Evolutionary conservation across 805 yeast species (phyloP), one percentile per base, ranked within the genome.

Genomic region (Hanseniaspora opuntiae): DNA sequence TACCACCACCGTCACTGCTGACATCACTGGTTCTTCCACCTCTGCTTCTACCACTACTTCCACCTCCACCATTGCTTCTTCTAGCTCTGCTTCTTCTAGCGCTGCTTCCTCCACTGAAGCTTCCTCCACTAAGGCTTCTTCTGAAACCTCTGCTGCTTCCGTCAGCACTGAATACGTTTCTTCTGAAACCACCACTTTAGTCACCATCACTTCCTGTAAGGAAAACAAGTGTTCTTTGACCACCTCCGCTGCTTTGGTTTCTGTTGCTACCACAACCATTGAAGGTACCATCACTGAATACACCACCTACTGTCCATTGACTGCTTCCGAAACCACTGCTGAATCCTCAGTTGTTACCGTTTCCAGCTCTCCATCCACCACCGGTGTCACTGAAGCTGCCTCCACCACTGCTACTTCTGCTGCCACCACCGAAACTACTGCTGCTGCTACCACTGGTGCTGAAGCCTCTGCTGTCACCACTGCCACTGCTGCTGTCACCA

Each of bases 291-390:
- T 68, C 53, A 66, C 70, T 50, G 83, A 68, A 75, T 79, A 0
- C 95, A 94, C 68, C 96, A 88, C 24, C 68, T 68, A 65, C 85
- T 93, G 61, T 86, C 87, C 61, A 89, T 75, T 61, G 86, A 22
- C 45, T 24, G 17, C 45, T 22, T 20, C 30, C 60, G 61, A 54
- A 63, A 62, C 66, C 20, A 65, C 69, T 59, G 66, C 71, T 44
- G 58, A 24, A n/a, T 25, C 51, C 2, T 30, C 33, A 30, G 14
- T 30, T 30, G 33, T 30, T 30, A 30, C 33, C 14, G 33, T 30
- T 30, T 30, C 33, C 7, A 30, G 33, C 33, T 10, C 33, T 30
- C 33, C 33, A 4, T 30, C 33, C 33, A 30, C 33, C 1, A 30
- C 33, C 14, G 33, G 33, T 30, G 33, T 30, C 14, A 30, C 33